A percentile compares a stretch with the other conserved stretches of the same genome.
phyloP scores from a whole-genome alignment of 1,284 basidiomycete genomes.

The Melampsora larici-populina region DNA sequence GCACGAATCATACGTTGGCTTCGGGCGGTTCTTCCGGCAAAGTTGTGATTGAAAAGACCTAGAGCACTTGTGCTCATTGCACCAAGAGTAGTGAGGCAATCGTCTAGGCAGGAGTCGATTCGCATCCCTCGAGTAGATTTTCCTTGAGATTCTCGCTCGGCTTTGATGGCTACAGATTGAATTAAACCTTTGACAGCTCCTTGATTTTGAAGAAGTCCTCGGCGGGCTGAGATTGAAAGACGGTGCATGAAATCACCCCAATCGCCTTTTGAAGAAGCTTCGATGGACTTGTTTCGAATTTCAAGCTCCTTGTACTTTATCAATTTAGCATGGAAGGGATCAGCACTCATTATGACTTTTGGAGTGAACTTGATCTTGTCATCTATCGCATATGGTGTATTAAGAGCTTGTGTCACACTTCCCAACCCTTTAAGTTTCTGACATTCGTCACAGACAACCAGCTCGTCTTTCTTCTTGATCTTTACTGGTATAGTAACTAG shows the following conservation, averaged over 20 bases:
- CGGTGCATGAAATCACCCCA: not conserved
- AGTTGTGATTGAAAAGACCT: not conserved
- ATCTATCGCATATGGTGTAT: not conserved
- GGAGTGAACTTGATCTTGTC: not conserved
- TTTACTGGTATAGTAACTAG: no score
- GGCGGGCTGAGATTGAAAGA: not conserved
- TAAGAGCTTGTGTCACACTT: not conserved
- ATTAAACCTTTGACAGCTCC: not conserved
- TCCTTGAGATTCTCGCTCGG: not conserved
- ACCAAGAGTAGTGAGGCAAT: slow-evolving; percentile 1
- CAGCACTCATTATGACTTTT: not conserved
- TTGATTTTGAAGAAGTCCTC: not conserved
- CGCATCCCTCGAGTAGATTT: not conserved
- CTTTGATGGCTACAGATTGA: not conserved
- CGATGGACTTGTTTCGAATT: not conserved
- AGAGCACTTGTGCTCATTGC: not conserved
- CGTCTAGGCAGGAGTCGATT: not conserved
- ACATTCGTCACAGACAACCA: no score
- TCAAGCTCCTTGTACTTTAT: not conserved
- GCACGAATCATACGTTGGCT: not conserved
- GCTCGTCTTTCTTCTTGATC: no score
- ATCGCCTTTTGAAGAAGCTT: not conserved
- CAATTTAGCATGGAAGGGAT: slow-evolving; percentile 5
- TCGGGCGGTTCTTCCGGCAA: not conserved
- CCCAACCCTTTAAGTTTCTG: not conserved